Base-by-base conservation (phyloP, 768 basidiomycete genomes). In the Rhizopogon vinicolor region DNA sequence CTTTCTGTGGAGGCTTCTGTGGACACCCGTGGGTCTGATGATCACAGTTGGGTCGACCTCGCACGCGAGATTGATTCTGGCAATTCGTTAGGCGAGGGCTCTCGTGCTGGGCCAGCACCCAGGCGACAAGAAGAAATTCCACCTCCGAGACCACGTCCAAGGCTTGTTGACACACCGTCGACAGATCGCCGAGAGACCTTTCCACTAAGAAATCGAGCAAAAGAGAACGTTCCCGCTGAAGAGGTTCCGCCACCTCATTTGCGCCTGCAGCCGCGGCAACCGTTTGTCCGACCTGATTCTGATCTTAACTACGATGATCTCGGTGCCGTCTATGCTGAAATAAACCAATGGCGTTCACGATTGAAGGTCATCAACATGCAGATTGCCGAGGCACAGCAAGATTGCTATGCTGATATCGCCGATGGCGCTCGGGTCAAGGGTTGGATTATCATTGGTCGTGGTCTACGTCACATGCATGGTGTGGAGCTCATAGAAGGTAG, bases 391-490 rank as follows among this genome's bases (percentile, higher is more conserved):
- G 77, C 78, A 16, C 91, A 92, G 68, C 73, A 75, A 53, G 77
- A 80, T 45, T 77, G 80, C 51, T 91, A 88, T 63, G 81, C 82
- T 53, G 80, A 87, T 61, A 89, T 92, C 54, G 86, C 87, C 8
- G 80, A 82, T 52, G 90, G 90, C 7, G 74, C 77, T 31, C 72
- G 78, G 44, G 79, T 88, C 56, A 86, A 85, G 61, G 91, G 91
- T 0, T 92, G 89, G 88, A 65, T 93, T 52, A 70, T 93, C 65
- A 78, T 89, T 41, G 91, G 91, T 8, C 76, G 81, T 28, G 89
- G 87, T 1, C 66, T 91, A 56, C 69, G 82, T 53, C 79, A 77
- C 60, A 66, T 92, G 28, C 83, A 82, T 31, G 83, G 83, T 2
- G 68, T 87, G 5, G 73, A 87, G 64, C 71, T 87, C 37, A 90